These are phyloP conservation scores for Breynia disticha DNA, from an alignment of 441 rosid species.

Conservation along the genomic window DNA sequence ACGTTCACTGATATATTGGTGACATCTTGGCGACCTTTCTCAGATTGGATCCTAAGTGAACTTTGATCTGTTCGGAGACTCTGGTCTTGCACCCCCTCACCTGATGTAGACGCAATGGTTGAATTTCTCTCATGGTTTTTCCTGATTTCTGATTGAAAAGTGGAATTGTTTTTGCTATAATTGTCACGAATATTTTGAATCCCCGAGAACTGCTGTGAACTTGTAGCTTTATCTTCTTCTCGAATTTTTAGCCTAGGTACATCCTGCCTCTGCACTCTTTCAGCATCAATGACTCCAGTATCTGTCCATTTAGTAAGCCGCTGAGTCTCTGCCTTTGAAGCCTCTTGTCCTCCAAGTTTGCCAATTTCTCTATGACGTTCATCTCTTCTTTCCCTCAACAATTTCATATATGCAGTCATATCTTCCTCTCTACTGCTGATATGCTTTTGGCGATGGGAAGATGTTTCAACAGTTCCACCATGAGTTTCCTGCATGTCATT, in stretches of 20 bases:
- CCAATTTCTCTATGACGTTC: slow-evolving; percentile 13
- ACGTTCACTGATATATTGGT: slow-evolving; percentile 28
- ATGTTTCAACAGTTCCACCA: slow-evolving; percentile 27
- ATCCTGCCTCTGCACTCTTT: slow-evolving; percentile 31
- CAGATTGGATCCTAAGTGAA: slow-evolving; percentile 25
- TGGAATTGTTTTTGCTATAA: slow-evolving; percentile 23
- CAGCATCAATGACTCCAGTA: slow-evolving; percentile 23
- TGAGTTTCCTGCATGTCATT: slow-evolving; percentile 29
- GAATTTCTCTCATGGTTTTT: slow-evolving; percentile 31
- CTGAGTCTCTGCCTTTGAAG: slow-evolving; percentile 19
- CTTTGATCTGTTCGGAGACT: slow-evolving; percentile 22
- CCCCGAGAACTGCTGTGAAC: slow-evolving; percentile 28
- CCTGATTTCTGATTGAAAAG: slow-evolving; percentile 27
- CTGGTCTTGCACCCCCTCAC: slow-evolving; percentile 16
- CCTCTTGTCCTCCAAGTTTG: slow-evolving; percentile 15
- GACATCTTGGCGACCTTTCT: slow-evolving; percentile 31
- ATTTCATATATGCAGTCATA: slow-evolving; percentile 16
- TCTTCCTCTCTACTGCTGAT: slow-evolving; percentile 33
- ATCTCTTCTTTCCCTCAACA: slow-evolving; percentile 15
- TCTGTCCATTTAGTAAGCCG: slow-evolving; percentile 24
- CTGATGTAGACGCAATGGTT: slow-evolving; percentile 23
- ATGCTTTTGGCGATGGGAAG: slow-evolving; percentile 30
- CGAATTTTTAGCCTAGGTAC: slow-evolving; percentile 33
- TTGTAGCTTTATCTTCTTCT: slow-evolving; percentile 36
- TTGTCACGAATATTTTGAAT: slow-evolving; percentile 22